Conservation (phyloP, 331 rosid species). For the Malus hybrid region DNA sequence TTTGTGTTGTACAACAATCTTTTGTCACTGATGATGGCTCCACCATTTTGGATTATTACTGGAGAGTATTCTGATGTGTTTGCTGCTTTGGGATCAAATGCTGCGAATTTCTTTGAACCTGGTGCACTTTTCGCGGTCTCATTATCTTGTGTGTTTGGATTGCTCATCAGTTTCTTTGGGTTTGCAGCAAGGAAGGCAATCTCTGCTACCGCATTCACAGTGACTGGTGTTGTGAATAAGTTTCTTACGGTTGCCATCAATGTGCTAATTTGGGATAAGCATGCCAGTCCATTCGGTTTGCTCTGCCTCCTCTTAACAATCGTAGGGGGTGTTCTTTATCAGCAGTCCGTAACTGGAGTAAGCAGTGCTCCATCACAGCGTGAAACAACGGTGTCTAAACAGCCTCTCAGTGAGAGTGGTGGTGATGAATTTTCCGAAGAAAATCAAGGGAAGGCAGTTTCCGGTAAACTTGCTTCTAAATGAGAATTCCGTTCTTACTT, state of each 20-base stretch:
- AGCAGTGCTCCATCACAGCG: slow-evolving; percentile 29
- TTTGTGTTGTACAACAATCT: slow-evolving; percentile 81
- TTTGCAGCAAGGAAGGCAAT: slow-evolving; percentile 88
- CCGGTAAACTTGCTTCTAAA: slow-evolving; percentile 47
- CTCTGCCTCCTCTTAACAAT: slow-evolving; percentile 75
- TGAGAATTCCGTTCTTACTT: slow-evolving; percentile 28
- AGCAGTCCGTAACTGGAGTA: slow-evolving; percentile 67
- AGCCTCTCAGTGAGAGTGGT: slow-evolving; percentile 23
- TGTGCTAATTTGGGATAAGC: slow-evolving; percentile 87
- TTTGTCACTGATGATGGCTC: slow-evolving; percentile 74
- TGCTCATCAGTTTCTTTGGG: slow-evolving; percentile 91
- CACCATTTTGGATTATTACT: slow-evolving; percentile 64
- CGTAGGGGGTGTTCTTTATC: slow-evolving; percentile 80
- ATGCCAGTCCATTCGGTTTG: slow-evolving; percentile 83
- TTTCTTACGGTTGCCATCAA: slow-evolving; percentile 85
- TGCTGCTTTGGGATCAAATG: slow-evolving; percentile 40
- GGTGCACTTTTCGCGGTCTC: slow-evolving; percentile 52
- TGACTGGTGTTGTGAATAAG: slow-evolving; percentile 93
- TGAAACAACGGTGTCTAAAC: slow-evolving; percentile 34
- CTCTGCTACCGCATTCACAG: slow-evolving; percentile 90
- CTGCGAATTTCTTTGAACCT: slow-evolving; percentile 40
- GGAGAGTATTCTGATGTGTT: slow-evolving; percentile 75
- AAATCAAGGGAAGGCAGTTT: slow-evolving; percentile 31
- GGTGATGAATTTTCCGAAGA: slow-evolving; percentile 34
- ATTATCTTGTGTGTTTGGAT: slow-evolving; percentile 74